Conservation (phyloP, 495 filamentous ascomycete genomes). For the Aspergillus biplanus region DNA sequence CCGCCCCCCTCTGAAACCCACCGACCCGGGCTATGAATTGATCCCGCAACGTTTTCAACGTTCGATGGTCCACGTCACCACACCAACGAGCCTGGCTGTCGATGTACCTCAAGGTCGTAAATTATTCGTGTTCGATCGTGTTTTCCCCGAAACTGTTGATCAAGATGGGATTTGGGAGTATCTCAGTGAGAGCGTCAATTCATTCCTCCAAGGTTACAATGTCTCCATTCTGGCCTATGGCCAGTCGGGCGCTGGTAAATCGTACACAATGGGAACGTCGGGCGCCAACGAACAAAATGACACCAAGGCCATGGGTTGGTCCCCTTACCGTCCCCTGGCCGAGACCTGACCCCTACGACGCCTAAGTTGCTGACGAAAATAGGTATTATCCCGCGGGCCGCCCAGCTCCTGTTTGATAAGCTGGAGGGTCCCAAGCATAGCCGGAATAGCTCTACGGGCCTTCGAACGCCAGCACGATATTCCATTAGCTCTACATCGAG, state of each 20-base stretch:
- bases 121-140: conserved; percentile 92
- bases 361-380: conserved; percentile 11
- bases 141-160: conserved; percentile 81
- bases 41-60: conserved; percentile 95
- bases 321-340: neutral
- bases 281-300: conserved; percentile 83
- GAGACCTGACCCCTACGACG: neutral
- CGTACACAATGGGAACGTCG: conserved; percentile 98
- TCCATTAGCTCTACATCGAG: conserved; percentile 63
- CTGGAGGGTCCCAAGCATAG: conserved; percentile 62
- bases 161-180: conserved; percentile 98
- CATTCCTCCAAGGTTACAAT: conserved; percentile 97
- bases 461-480: conserved; percentile 81
- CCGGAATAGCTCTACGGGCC: conserved; percentile 71
- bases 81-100: conserved; percentile 80
- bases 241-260: conserved; percentile 99
- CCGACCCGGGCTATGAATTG: conserved; percentile 90
- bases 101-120: conserved; percentile 92
- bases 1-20: conserved; percentile 80
- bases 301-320: conserved; percentile 74
- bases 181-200: conserved; percentile 83
- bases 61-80: conserved; percentile 87
- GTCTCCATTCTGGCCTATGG: conserved; percentile 97
- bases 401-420: conserved; percentile 83
- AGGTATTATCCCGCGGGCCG: conserved; percentile 95